Evolutionary conservation across 352 stramenopile species (phyloP), one percentile per base, ranked within the genome.

Genomic region (Globisporangium nodosum): DNA sequence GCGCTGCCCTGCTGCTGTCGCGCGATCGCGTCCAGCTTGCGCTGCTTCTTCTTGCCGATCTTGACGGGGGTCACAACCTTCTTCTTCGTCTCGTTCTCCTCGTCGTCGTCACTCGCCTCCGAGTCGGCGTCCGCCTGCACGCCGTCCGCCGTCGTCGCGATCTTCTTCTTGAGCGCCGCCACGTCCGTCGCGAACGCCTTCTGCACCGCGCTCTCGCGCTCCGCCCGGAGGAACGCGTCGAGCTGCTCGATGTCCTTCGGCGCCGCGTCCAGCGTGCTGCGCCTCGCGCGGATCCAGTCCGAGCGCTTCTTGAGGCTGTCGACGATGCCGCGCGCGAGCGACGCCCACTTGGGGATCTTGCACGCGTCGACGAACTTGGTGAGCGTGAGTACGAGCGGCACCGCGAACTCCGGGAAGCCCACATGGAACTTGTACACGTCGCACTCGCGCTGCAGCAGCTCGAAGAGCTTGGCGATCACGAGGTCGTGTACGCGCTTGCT

Each of bases 371-470:
- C 83, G 69, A 97, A 98, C 48, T 96, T 95, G 60, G 81, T 83
- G 60, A 98, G 78, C 49, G 82, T 76, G 39, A 97, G 78, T 46
- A 85, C 64, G 52, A 98, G 78, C 33, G 89, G 81, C 59, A 98
- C 84, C 0, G 85, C 87, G 57, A 98, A 91, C 71, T 99, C 96
- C 0, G 96, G 96, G 74, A 98, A 98, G 20, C 87, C 94, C 47
- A 97, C 90, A 59, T 96, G 96, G 70, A 96, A 98, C 68, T 94
- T 90, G 76, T 98, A 97, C 50, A 98, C 76, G 64, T 98, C 91
- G 42, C 97, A 87, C 70, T 98, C 95, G 56, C 89, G 82, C 70
- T 98, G 90, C 54, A 99, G 71, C 49, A 99, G 68, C 55, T 97
- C 80, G 73, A 98, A 97, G 9, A 96, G 71, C 66, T 90, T 85